Percentiles rank a stretch among this genome's conserved stretches.
These are phyloP conservation scores for Dalbergia cultrata DNA, from an alignment of 306 rosid genomes.

Conservation along the genomic window DNA sequence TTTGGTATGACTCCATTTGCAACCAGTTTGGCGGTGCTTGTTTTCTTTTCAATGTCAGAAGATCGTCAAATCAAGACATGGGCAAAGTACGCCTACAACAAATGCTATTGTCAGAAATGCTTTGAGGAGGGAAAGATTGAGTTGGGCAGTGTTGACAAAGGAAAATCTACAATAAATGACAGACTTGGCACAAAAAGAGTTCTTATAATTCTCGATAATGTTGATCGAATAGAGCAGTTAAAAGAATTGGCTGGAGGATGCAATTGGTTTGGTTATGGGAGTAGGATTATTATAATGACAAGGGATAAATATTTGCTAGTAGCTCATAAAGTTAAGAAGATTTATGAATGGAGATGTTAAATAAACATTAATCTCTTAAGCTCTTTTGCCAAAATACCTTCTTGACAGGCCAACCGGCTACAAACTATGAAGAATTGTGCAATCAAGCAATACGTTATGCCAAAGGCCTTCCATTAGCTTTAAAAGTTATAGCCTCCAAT, in stretches of 20 bases:
- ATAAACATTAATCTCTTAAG: background rate
- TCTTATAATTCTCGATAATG: conserved; percentile 47
- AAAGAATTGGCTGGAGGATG: conserved; percentile 30
- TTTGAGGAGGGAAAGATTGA: background rate
- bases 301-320: conserved; percentile 29
- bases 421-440: background rate
- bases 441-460: conserved; percentile 1
- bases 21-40: conserved; percentile 33
- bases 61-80: background rate
- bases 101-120: conserved; percentile 12
- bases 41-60: conserved; percentile 26
- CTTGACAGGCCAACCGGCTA: background rate
- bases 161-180: background rate
- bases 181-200: background rate
- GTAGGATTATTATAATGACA: conserved; percentile 37
- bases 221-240: background rate
- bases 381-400: conserved; percentile 17
- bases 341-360: background rate
- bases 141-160: conserved; percentile 4
- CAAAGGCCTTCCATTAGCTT: conserved; percentile 37
- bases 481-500: conserved; percentile 13
- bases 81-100: conserved; percentile 18
- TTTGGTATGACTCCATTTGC: conserved; percentile 30
- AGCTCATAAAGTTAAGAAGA: background rate
- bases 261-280: conserved; percentile 39